Conservation (phyloP, 2,329 filamentous ascomycete species). For the Zymoseptoria pseudotritici region DNA sequence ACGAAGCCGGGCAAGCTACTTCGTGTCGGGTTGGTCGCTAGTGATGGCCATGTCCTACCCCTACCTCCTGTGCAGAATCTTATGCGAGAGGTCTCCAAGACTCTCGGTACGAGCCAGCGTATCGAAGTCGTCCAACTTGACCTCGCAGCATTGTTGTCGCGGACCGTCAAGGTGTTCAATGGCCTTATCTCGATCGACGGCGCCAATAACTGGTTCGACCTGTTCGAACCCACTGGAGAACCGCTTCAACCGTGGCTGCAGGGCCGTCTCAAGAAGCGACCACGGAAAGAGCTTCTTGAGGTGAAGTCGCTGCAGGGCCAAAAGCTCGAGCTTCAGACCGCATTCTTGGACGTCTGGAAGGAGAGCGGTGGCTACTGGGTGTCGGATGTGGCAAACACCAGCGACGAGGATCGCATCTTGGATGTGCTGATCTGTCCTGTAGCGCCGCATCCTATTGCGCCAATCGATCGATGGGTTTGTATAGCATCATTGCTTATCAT, state of each 20-base stretch:
- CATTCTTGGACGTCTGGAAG: conserved; percentile 53
- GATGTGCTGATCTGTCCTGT: conserved; percentile 59
- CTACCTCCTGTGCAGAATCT: conserved; percentile 44
- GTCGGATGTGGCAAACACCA: conserved; percentile 8
- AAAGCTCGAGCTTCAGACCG: conserved; percentile 46
- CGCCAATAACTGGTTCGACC: conserved; percentile 47
- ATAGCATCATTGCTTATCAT: neutral
- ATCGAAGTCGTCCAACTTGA: conserved; percentile 54
- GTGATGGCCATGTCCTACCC: conserved; percentile 45
- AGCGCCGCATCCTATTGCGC: conserved; percentile 56
- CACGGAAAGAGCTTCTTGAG: conserved; percentile 41
- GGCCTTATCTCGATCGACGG: conserved; percentile 54
- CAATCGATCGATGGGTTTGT: conserved; percentile 48
- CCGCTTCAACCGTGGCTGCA: conserved; percentile 55
- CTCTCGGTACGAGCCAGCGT: conserved; percentile 30
- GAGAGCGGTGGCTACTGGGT: conserved; percentile 31
- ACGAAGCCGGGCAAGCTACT: conserved; percentile 22
- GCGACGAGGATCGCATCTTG: conserved; percentile 26
- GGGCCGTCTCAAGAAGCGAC: conserved; percentile 43
- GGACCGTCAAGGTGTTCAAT: conserved; percentile 51
- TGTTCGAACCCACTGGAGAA: conserved; percentile 49
- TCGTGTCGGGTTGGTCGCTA: conserved; percentile 43
- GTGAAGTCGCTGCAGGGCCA: conserved; percentile 48
- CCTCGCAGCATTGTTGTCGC: conserved; percentile 44
- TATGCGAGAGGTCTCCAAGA: conserved; percentile 39